These are phyloP conservation scores for Sporothrix humicola DNA, from an alignment of 2,329 filamentous ascomycete species.

Conservation along the genomic window DNA sequence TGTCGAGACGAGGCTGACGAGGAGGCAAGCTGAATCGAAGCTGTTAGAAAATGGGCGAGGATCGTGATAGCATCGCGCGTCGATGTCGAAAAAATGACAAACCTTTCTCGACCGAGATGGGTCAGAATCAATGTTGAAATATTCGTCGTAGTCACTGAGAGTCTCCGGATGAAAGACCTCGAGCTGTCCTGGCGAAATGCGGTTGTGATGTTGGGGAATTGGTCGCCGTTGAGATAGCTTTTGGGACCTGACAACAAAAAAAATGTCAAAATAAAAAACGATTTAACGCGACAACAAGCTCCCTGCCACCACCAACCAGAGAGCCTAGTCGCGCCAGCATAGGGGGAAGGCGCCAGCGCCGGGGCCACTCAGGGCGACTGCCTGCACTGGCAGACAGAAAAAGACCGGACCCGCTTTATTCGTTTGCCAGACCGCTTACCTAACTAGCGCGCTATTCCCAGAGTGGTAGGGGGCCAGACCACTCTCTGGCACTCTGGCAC, in stretches of 20 bases:
- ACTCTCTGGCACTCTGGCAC: background rate
- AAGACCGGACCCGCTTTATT: conserved; percentile 9
- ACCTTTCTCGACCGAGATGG: background rate
- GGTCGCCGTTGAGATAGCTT: conserved; percentile 31
- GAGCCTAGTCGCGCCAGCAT: conserved; percentile 7
- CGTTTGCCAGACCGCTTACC: conserved; percentile 18
- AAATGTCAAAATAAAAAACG: conserved; percentile 30
- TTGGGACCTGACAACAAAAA: conserved; percentile 26
- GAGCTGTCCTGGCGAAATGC: conserved; percentile 9
- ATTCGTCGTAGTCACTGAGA: background rate
- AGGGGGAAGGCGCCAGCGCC: conserved; percentile 18
- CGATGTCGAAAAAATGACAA: background rate
- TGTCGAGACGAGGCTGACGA: background rate
- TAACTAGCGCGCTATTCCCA: conserved; percentile 18
- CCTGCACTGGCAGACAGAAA: background rate
- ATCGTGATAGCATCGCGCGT: background rate
- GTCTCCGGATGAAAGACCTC: background rate
- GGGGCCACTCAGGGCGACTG: conserved; percentile 11
- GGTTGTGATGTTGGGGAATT: conserved; percentile 15
- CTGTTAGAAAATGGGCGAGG: background rate
- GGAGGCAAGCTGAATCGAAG: background rate
- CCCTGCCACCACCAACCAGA: conserved; percentile 28
- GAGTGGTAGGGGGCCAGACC: conserved; percentile 13
- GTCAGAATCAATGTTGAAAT: background rate
- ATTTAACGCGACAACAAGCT: conserved; percentile 33